Evolutionary conservation across 345 rosid species (phyloP).

Genomic region (Lepidium africanum): DNA sequence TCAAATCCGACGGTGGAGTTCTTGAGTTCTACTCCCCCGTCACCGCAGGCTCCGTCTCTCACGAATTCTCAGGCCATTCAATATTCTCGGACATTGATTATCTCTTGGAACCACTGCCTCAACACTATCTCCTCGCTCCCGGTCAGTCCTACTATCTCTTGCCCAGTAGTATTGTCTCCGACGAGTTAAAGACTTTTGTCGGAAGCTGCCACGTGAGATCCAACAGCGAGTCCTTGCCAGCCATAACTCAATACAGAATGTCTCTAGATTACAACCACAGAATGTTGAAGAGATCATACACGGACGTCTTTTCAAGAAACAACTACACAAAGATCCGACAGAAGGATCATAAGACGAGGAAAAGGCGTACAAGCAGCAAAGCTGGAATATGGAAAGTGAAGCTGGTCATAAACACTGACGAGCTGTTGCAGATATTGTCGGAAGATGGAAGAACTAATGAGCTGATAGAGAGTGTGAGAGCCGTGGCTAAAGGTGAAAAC

Average conservation of each 20-base stretch:
- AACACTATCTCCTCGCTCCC: conserved; percentile 36
- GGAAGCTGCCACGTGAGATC: conserved; percentile 60
- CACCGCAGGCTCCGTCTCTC: conserved; percentile 45
- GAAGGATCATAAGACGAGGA: conserved; percentile 9
- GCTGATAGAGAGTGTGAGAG: conserved; percentile 65
- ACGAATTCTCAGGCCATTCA: conserved; percentile 54
- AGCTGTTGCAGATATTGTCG: conserved; percentile 58
- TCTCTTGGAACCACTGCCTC: conserved; percentile 43
- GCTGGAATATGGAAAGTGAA: conserved; percentile 83
- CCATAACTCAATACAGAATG: conserved; percentile 49
- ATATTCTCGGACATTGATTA: conserved; percentile 47
- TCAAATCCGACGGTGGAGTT: conserved; percentile 49
- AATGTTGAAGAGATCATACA: conserved; percentile 52
- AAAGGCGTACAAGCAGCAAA: background rate
- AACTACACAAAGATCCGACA: conserved; percentile 5
- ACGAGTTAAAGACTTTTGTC: conserved; percentile 22
- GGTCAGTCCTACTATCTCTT: conserved; percentile 59
- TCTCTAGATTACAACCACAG: conserved; percentile 52
- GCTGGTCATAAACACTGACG: conserved; percentile 60
- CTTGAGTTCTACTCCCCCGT: conserved; percentile 56
- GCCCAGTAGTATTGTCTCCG: conserved; percentile 25
- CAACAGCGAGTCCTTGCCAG: conserved; percentile 45
- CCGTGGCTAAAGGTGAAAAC: conserved; percentile 61
- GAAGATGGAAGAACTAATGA: conserved; percentile 58
- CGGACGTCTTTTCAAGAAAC: conserved; percentile 49